Evolutionary conservation across 2,329 filamentous ascomycete species (phyloP).

Genomic region (Myriosclerotinia curreyana): DNA sequence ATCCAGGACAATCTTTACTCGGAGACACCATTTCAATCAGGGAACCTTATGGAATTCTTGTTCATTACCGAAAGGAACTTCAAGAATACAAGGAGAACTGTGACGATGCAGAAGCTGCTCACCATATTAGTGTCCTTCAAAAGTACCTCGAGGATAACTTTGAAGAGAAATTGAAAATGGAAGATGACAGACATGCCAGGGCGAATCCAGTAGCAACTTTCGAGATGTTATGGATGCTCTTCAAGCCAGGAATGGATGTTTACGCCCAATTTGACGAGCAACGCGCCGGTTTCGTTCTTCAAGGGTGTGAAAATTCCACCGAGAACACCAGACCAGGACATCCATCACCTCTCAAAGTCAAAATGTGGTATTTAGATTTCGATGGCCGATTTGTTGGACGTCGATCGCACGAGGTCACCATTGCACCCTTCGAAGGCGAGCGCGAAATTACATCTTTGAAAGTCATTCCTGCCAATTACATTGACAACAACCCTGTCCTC

Average conservation of each 20-base stretch:
- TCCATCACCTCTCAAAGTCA: conserved; percentile 28
- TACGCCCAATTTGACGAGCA: conserved; percentile 29
- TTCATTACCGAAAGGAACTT: conserved; percentile 33
- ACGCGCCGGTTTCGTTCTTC: conserved; percentile 28
- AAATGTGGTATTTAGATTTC: conserved; percentile 38
- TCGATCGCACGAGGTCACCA: conserved; percentile 30
- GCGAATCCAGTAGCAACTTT: conserved; percentile 30
- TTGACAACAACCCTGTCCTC: conserved; percentile 24
- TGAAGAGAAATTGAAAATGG: conserved; percentile 28
- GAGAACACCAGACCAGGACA: conserved; percentile 24
- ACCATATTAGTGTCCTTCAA: conserved; percentile 28
- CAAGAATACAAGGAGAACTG: conserved; percentile 29
- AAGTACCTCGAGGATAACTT: conserved; percentile 31
- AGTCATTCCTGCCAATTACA: conserved; percentile 32
- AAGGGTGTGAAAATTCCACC: conserved; percentile 23
- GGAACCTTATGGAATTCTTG: conserved; percentile 43
- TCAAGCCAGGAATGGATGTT: conserved; percentile 32
- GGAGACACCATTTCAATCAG: conserved; percentile 31
- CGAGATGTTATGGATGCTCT: conserved; percentile 33
- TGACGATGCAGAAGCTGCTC: conserved; percentile 28
- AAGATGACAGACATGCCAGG: conserved; percentile 26
- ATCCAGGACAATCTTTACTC: conserved; percentile 28
- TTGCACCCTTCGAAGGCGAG: conserved; percentile 35
- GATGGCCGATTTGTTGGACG: conserved; percentile 35
- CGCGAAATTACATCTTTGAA: conserved; percentile 35